Base-by-base conservation (phyloP, 306 rosid genomes). In the Prinsepia uniflora region DNA sequence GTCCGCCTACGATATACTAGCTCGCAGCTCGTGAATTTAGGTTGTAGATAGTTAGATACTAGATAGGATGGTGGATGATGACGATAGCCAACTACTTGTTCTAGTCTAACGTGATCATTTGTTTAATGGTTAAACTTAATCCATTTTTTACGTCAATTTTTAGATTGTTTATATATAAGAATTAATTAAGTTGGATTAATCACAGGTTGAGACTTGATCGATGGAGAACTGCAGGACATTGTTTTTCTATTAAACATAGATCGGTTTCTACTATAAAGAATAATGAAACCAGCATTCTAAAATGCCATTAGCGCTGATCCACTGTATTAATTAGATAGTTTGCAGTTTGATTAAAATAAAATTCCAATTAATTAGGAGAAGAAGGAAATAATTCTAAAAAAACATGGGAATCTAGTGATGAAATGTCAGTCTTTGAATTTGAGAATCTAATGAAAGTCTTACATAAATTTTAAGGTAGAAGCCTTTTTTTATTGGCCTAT, bases 11-110 rank as follows among this genome's bases (percentile, higher is more conserved):
- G n/a, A n/a, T n/a, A n/a, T 63, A 52, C 58, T n/a, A n/a, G n/a
- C n/a, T 55, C 71, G 44, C 66, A 70, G 80, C 82, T 84, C 96
- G 85, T 83, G 87, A 81, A 63, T 72, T 78, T 68, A 75, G 63
- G 83, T 65, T 73, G 2, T 56, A 69, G 86, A 75, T 79, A n/a
- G n/a, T n/a, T n/a, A n/a, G n/a, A n/a, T n/a, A n/a, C n/a, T n/a
- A n/a, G n/a, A n/a, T n/a, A 66, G 82, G 63, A 39, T 55, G 30
- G 12, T 22, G 19, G 58, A 50, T 12, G 47, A 50, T 68, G 63
- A 63, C 66, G 80, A 76, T 24, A 52, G 60, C 7, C 49, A 10
- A 9, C 45, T 20, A 19, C 19, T 39, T 77, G 12, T 40, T 45
- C 47, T 60, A 63, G 66, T 44, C 58, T 19, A 56, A 40, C 63